Evolutionary conservation across 441 rosid genomes (phyloP).

Genomic region (Heliophila coronopifolia): DNA sequence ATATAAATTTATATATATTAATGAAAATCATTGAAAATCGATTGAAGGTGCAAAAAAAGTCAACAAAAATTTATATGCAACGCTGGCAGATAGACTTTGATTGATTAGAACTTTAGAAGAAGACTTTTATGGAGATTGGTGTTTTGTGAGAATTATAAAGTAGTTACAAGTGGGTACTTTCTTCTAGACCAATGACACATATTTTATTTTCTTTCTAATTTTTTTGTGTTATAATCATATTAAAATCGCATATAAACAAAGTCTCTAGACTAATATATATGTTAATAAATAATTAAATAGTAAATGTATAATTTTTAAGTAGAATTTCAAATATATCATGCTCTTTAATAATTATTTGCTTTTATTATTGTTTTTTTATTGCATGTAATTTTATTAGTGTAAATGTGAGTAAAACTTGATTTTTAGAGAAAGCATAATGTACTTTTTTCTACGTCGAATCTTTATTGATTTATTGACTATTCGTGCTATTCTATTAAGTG

Average conservation of each 20-base stretch:
- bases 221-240: not conserved
- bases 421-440: too few relatives aligned
- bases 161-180: conserved; percentile 26
- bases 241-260: conserved; percentile 3
- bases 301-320: too few relatives aligned
- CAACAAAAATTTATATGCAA: not conserved
- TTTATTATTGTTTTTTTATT: too few relatives aligned
- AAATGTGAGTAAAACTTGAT: too few relatives aligned
- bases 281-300: not conserved
- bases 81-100: conserved; percentile 35
- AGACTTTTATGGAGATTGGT: conserved; percentile 31
- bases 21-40: conserved; percentile 1
- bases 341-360: too few relatives aligned
- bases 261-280: not conserved
- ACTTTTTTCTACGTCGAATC: not conserved
- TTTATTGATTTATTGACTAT: conserved; percentile 5
- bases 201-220: conserved; percentile 9
- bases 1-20: not conserved
- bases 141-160: conserved; percentile 23
- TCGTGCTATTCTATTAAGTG: not conserved
- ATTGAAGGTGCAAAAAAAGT: conserved; percentile 19
- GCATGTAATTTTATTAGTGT: too few relatives aligned
- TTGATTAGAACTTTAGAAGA: conserved; percentile 15
- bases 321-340: not conserved
- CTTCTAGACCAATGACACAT: conserved; percentile 22